Conservation (phyloP, 2,329 filamentous ascomycete species). For the Blastomyces parvus region DNA sequence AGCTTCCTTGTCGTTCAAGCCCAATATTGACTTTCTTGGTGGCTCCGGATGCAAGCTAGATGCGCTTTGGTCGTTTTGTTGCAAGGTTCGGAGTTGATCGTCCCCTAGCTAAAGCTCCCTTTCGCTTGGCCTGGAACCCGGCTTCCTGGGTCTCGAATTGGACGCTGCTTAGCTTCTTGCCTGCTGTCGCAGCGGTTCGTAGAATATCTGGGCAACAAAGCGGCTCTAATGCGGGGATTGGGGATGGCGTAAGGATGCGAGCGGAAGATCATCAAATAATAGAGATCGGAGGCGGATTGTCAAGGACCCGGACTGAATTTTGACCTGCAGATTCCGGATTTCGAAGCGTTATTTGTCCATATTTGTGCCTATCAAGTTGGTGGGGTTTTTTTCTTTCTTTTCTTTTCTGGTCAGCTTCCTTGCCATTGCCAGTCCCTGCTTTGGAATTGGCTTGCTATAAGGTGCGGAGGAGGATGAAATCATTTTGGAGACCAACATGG, state of each 20-base stretch:
- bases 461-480: neutral
- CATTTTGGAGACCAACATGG: too few relatives aligned
- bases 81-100: neutral
- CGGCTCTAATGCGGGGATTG: neutral
- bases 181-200: neutral
- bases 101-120: neutral
- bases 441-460: neutral
- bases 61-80: neutral
- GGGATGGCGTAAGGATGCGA: neutral
- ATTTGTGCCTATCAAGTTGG: neutral
- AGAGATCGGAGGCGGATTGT: neutral
- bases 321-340: neutral
- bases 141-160: neutral
- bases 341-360: neutral
- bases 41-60: neutral
- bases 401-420: neutral
- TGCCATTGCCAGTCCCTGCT: neutral
- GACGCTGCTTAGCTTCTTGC: neutral
- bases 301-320: neutral
- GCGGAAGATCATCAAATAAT: slow-evolving; percentile 6
- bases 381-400: neutral
- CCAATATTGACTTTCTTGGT: neutral
- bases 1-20: neutral
- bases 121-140: neutral
- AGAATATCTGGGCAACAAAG: slow-evolving; percentile 2